phyloP scores from a whole-genome alignment of 2,329 filamentous ascomycete species.

The Colletotrichum acutatum region DNA sequence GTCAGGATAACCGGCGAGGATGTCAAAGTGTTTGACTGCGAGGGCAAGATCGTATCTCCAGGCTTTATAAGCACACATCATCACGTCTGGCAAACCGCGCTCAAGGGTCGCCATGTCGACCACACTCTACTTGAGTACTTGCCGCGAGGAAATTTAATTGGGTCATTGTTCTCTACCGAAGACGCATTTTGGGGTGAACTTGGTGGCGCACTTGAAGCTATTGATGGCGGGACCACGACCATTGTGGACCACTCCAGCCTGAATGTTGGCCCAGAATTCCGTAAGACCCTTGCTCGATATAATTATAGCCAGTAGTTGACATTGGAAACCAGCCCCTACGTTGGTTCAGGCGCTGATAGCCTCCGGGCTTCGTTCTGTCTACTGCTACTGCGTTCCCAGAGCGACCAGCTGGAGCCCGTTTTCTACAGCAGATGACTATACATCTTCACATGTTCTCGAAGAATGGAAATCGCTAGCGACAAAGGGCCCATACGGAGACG shows the following conservation, averaged over 20 bases:
- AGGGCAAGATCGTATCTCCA: slow-evolving; percentile 50
- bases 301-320: background rate
- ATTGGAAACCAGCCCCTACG: slow-evolving; percentile 37
- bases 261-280: slow-evolving; percentile 27
- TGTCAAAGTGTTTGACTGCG: slow-evolving; percentile 51
- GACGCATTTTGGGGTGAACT: slow-evolving; percentile 60
- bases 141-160: slow-evolving; percentile 42
- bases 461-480: slow-evolving; percentile 41
- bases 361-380: slow-evolving; percentile 58
- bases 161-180: slow-evolving; percentile 36
- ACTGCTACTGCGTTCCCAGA: slow-evolving; percentile 51
- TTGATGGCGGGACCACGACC: slow-evolving; percentile 56
- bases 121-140: slow-evolving; percentile 42
- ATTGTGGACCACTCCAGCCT: slow-evolving; percentile 35
- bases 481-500: slow-evolving; percentile 24
- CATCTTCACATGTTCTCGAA: slow-evolving; percentile 49
- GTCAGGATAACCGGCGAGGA: slow-evolving; percentile 43
- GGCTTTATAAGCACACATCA: slow-evolving; percentile 57
- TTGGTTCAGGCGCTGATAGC: slow-evolving; percentile 50
- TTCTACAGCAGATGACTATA: slow-evolving; percentile 38
- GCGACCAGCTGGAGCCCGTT: slow-evolving; percentile 45
- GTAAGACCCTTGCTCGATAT: background rate
- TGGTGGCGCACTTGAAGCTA: slow-evolving; percentile 50
- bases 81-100: slow-evolving; percentile 56
- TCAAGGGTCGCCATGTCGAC: slow-evolving; percentile 42